phyloP scores from a whole-genome alignment of 148 eudicot species.

The Persicaria tinctoria region DNA sequence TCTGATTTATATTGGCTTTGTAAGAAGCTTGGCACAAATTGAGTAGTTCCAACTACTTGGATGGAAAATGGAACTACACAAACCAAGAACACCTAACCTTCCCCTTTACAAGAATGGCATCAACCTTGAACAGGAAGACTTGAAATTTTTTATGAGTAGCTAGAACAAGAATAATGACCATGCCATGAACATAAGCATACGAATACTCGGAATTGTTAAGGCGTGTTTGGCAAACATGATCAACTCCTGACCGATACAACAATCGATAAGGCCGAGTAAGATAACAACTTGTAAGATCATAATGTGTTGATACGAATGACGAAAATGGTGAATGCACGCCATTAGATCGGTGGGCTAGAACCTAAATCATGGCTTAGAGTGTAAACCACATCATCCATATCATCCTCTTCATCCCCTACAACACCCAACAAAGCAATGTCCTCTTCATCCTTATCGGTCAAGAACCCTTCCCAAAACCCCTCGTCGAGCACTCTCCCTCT shows the following conservation, averaged over 20 bases:
- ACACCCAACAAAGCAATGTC: constrained; percentile 11
- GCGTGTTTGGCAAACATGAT: background rate
- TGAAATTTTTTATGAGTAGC: background rate
- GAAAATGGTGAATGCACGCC: background rate
- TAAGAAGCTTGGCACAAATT: background rate
- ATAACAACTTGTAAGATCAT: background rate
- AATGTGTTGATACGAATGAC: background rate
- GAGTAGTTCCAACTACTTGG: background rate
- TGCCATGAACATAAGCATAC: too few species aligned
- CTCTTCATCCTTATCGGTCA: constrained; percentile 18
- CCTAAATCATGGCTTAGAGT: constrained; percentile 10
- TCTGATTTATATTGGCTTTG: background rate
- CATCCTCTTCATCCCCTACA: constrained; percentile 12
- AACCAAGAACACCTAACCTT: background rate
- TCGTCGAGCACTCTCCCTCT: constrained; percentile 16
- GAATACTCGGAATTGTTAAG: background rate
- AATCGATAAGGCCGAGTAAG: too few species aligned
- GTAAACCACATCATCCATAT: constrained; percentile 13
- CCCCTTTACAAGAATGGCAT: background rate
- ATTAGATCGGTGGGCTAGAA: constrained; percentile 3
- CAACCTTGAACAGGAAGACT: background rate
- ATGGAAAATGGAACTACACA: background rate
- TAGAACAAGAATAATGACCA: too few species aligned
- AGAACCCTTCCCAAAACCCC: constrained; percentile 46
- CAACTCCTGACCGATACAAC: background rate